Evolutionary conservation across 2,329 filamentous ascomycete species (phyloP), one percentile per base, ranked within the genome.

Genomic region (Parasarocladium wereldwijsianum): DNA sequence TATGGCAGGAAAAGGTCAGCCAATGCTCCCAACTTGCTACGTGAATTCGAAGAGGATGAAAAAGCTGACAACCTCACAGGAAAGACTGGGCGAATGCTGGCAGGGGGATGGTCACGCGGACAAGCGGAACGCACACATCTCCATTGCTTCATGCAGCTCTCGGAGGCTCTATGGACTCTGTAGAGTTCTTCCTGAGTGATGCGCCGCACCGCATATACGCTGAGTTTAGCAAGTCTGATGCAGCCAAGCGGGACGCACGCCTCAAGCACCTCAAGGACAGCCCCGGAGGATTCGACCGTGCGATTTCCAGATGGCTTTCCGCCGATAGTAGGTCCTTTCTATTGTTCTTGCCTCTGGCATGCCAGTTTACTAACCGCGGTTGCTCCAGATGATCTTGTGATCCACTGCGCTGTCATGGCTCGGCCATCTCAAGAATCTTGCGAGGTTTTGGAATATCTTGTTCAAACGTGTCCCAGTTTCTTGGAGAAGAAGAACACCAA

Each of bases 161-260:
- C 7, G 40, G 42, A 2, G 70, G 72, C 3, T 76, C 60, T 13
- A 46, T 87, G n/a, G 67, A 76, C 22, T 64, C 66, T 12, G 69
- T 83, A 0, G 74, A 90, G 43, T 92, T 80, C 70, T 82, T 87
- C 47, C 51, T 84, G 32, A 74, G 77, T 34, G 77, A 82, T 36
- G 66, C 70, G 1, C 80, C 83, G 0, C 53, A 70, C 39, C 62
- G 72, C 17, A 60, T 69, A 32, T 90, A 90, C 43, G 51, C 63
- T 16, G 70, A 82, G 26, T 90, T 85, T 44, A 63, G 58, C 22
- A 57, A 58, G 36, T 66, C 73, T 0, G 66, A 72, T 38, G 49
- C 57, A 2, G 66, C 79, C 32, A 60, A 60, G 35, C 59, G 72
- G 15, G 75, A 87, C 37, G 51, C 63, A 30, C 61, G 70, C 22